Percentiles rank a stretch among this genome's conserved stretches.
Evolutionary conservation across 495 filamentous ascomycete species (phyloP).

Genomic region (Penicillium parvum): DNA sequence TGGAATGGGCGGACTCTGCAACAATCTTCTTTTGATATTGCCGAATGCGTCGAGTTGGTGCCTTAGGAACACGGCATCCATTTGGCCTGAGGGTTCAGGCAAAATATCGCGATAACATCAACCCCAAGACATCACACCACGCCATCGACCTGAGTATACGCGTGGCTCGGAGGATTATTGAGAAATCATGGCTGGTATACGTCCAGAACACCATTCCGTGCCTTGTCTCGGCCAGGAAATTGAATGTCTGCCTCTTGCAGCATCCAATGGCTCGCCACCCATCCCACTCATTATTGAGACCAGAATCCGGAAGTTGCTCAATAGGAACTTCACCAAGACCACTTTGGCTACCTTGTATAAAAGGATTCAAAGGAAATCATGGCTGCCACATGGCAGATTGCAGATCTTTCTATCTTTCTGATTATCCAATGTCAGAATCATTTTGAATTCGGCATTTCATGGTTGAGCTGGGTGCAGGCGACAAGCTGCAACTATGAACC

Average conservation of each 20-base stretch:
- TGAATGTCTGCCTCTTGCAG: no score
- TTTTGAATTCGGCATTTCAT: not conserved
- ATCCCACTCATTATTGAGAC: slow-evolving; percentile 21
- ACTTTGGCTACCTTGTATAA: not conserved
- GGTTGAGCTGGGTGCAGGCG: not conserved
- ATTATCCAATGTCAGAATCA: not conserved
- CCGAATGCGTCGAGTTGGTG: slow-evolving; percentile 1
- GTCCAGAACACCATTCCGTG: no score
- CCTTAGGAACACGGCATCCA: no score
- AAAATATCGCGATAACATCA: no score
- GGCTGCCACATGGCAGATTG: no score
- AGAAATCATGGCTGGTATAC: no score
- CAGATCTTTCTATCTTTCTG: not conserved
- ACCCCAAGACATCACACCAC: no score
- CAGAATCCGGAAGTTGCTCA: slow-evolving; percentile 15
- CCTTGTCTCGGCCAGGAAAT: not conserved
- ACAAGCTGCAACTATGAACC: slow-evolving; percentile 15
- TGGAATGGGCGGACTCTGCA: no score
- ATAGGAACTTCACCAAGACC: slow-evolving; percentile 7
- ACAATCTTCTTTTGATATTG: no score
- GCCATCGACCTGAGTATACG: no score
- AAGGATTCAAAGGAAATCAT: slow-evolving; percentile 3
- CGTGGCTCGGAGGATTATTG: no score
- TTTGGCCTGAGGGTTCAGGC: no score
- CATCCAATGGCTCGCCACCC: not conserved